Percentiles rank a stretch among this genome's conserved stretches.
phyloP scores from a whole-genome alignment of 768 basidiomycete species.

The Clathrus columnatus region DNA sequence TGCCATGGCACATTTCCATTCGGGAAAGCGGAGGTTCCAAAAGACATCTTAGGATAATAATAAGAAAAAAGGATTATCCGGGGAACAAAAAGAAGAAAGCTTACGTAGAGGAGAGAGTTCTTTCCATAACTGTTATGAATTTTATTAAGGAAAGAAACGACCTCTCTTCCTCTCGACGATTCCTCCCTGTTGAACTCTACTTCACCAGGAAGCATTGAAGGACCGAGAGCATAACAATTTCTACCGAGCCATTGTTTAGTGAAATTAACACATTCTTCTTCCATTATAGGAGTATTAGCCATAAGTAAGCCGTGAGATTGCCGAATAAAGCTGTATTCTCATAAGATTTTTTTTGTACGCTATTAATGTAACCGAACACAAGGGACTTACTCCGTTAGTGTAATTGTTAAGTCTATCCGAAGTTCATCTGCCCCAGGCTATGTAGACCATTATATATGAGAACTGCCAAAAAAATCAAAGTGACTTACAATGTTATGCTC shows the following conservation, averaged over 20 bases:
- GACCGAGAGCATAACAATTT: constrained; percentile 12
- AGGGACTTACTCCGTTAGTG: background rate
- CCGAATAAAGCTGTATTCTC: background rate
- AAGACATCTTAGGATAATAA: constrained; percentile 15
- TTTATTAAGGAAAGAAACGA: constrained; percentile 14
- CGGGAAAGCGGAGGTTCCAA: constrained; percentile 18
- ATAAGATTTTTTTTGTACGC: background rate
- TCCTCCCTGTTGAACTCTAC: constrained; percentile 5
- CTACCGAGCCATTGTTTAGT: constrained; percentile 11
- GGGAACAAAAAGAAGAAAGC: background rate
- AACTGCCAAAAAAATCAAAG: no score
- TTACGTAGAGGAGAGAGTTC: constrained; percentile 17
- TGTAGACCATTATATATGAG: no score
- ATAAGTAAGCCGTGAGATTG: background rate
- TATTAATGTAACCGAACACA: no score
- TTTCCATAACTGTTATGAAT: constrained; percentile 11
- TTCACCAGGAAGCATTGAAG: constrained; percentile 8
- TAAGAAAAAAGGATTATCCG: background rate
- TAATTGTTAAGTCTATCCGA: no score
- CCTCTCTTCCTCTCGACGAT: constrained; percentile 9
- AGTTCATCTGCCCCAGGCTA: no score
- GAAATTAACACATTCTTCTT: constrained; percentile 14
- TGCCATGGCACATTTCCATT: constrained; percentile 14
- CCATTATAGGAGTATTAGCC: background rate
- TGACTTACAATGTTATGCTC: no score